Base-by-base conservation (phyloP, 768 basidiomycete genomes). In the Amanita polypyramis region DNA sequence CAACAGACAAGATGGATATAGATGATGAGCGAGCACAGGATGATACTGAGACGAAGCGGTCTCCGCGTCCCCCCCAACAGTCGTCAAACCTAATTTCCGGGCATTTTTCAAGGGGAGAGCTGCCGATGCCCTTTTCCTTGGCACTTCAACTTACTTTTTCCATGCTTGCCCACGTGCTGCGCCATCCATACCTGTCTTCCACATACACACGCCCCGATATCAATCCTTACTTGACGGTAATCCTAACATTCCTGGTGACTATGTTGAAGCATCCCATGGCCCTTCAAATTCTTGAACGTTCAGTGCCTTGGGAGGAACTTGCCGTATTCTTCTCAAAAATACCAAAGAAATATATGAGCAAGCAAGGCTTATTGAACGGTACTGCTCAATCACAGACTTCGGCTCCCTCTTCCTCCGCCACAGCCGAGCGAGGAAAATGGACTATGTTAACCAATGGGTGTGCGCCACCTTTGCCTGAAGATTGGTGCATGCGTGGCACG, bases 401-500 rank as follows among this genome's bases (percentile, higher is more conserved):
- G 50, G 39, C 53, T 14, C 33, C 44, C 3, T 38, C 39, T 5
- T 35, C 46, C 11, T 17, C 11, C 27, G n/a, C 12, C 4, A 11
- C 33, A 9, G 30, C 60, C 27, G 61, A 67, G n/a, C 61, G 65
- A 30, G 74, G 82, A 38, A 73, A 75, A 32, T 80, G 81, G 70
- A 61, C 67, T 19, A 79, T 93, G 69, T 70, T 88, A 27, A 85
- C 84, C 0, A 79, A 71, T 38, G 78, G 78, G 11, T 82, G 79
- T 52, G 66, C 76, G 17, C 81, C 82, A 0, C 82, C 89, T 0
- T 67, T 98, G 1, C 75, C 87, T 0, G 96, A 99, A 63, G 96
- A 98, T 58, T 97, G 94, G 92, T 88, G 86, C 57, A 61, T 97
- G 55, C 76, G 96, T 27, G 96, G 96, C 1, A 90, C 94, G 82